Base-by-base conservation (phyloP, 306 rosid species). In the Ceratonia siliqua region DNA sequence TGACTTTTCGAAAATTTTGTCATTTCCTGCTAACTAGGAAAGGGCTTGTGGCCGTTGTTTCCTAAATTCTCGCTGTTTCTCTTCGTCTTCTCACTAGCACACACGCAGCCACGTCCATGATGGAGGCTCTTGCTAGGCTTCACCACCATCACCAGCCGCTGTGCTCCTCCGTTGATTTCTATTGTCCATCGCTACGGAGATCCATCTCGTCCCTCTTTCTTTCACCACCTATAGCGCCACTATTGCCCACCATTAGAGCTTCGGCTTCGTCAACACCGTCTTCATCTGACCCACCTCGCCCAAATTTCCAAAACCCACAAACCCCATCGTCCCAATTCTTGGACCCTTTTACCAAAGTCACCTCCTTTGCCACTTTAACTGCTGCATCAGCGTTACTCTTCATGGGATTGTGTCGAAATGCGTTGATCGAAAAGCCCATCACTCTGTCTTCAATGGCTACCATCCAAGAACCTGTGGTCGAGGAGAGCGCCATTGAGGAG, bases 361-460 rank as follows among this genome's bases (percentile, higher is more conserved):
- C 74, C 6, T 54, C 78, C 2, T 53, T 74, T 30, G 55, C 46
- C 4, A 50, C 78, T 1, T 0, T 55, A 68, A 74, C 83, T 28
- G 74, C 77, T 7, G 83, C 82, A 15, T 78, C 86, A 6, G 78
- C 80, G 10, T 45, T 82, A 43, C 63, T 82, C 70, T 69, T 78
- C 61, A 30, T 69, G 57, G 70, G 86, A 0, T 62, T 39, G 39
- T 63, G 66, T 50, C 75, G 56, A 22, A 69, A 62, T 0, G 30
- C 71, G 4, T 62, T 46, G 8, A 8, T 65, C 50, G 13, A 22
- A 17, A 82, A 70, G 50, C 56, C 71, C 27, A 49, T 54, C 5
- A 3, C 65, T 11, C 42, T 63, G 2, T 46, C 86, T 18, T 66
- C 83, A 0, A 18, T 21, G 48, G 54, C 59, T 78, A 10, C 67